Evolutionary conservation across 2,329 filamentous ascomycete genomes (phyloP).

Genomic region (Davidsoniella australis): DNA sequence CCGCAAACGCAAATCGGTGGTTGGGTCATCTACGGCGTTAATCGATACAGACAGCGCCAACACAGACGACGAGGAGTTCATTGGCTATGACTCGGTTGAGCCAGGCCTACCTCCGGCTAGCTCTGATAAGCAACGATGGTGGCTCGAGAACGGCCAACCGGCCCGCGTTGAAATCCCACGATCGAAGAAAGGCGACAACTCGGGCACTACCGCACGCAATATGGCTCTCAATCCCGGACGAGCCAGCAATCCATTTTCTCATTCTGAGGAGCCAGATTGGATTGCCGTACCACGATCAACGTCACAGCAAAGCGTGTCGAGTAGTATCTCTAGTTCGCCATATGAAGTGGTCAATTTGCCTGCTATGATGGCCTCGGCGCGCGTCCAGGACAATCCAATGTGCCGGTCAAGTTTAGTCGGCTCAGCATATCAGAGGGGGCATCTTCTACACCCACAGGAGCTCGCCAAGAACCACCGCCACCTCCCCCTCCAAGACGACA

Average conservation of each 20-base stretch:
- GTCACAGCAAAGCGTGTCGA: slow-evolving; percentile 35
- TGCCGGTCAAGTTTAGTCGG: slow-evolving; percentile 30
- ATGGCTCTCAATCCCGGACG: slow-evolving; percentile 56
- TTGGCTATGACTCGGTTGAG: slow-evolving; percentile 68
- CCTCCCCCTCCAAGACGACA: slow-evolving; percentile 30
- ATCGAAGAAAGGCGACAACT: slow-evolving; percentile 25
- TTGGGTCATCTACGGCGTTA: slow-evolving; percentile 45
- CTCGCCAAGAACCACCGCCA: slow-evolving; percentile 26
- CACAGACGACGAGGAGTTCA: slow-evolving; percentile 61
- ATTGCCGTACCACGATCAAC: slow-evolving; percentile 42
- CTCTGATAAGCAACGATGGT: slow-evolving; percentile 54
- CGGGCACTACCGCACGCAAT: slow-evolving; percentile 15
- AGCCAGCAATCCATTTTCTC: slow-evolving; percentile 64
- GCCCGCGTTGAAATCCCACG: slow-evolving; percentile 56
- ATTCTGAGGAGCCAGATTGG: slow-evolving; percentile 67
- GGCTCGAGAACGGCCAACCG: slow-evolving; percentile 53
- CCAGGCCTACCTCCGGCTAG: slow-evolving; percentile 55
- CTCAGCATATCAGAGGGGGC: slow-evolving; percentile 25
- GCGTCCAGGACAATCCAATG: neutral
- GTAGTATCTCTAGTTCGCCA: slow-evolving; percentile 40
- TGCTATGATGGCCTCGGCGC: slow-evolving; percentile 2
- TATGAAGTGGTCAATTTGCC: slow-evolving; percentile 41
- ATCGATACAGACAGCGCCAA: slow-evolving; percentile 28
- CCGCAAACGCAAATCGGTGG: slow-evolving; percentile 44
- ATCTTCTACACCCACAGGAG: slow-evolving; percentile 15